Evolutionary conservation across 2,329 filamentous ascomycete genomes (phyloP).

Genomic region (Exophiala spinifera): DNA sequence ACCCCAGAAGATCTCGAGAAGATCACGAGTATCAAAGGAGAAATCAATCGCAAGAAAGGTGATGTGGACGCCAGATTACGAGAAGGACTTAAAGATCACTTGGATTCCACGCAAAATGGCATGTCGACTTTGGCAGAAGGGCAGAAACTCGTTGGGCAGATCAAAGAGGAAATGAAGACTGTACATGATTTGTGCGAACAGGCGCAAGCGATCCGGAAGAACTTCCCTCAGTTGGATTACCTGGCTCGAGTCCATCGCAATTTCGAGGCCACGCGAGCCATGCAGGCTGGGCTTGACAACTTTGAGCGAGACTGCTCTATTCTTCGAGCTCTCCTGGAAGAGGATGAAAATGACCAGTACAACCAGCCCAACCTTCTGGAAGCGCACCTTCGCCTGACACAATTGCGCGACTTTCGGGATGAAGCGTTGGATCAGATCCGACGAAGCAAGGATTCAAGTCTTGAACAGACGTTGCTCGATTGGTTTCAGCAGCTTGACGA

Average conservation of each 20-base stretch:
- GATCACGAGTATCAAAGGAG: conserved; percentile 80
- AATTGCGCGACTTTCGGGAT: conserved; percentile 88
- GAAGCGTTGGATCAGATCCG: conserved; percentile 96
- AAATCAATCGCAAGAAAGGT: conserved; percentile 91
- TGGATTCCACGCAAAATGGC: conserved; percentile 89
- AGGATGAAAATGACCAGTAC: conserved; percentile 82
- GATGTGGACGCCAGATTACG: conserved; percentile 88
- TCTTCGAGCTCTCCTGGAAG: conserved; percentile 73
- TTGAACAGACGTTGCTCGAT: conserved; percentile 80
- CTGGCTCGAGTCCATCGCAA: conserved; percentile 68
- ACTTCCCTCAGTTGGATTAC: conserved; percentile 81
- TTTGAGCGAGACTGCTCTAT: conserved; percentile 75
- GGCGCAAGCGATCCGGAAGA: conserved; percentile 93
- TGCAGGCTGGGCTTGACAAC: conserved; percentile 84
- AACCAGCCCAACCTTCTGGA: conserved; percentile 88
- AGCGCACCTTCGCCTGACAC: conserved; percentile 87
- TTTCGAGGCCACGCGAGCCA: conserved; percentile 88
- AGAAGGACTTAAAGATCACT: conserved; percentile 81
- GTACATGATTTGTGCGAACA: conserved; percentile 97
- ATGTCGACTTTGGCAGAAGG: conserved; percentile 86
- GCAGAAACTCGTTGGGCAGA: conserved; percentile 84
- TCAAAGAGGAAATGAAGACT: conserved; percentile 98
- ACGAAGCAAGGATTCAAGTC: conserved; percentile 66
- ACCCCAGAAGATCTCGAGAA: conserved; percentile 98
- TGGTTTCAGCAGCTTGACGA: conserved; percentile 85